Evolutionary conservation across 805 yeast species (phyloP), one percentile per base, ranked within the genome.

Genomic region (Metschnikowia cerradonensis): DNA sequence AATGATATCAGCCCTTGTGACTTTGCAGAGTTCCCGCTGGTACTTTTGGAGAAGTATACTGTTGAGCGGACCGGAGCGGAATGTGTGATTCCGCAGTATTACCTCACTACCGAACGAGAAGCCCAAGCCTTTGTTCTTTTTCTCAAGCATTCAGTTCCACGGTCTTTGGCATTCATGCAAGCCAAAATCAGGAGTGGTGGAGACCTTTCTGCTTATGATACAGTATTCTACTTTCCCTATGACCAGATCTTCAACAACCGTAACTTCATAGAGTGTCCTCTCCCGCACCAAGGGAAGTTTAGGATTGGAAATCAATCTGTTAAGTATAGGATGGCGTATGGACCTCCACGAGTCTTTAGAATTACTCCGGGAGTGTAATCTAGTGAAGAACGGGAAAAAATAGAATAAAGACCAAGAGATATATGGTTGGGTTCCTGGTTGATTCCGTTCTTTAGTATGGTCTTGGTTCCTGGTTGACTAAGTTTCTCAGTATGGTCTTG

Each of bases 1-100:
- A 39, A 46, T 8, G 55, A 52, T 31, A 49, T 55, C 10, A 47
- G 54, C 11, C 49, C 58, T 3, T 52, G 54, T 34, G 58, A 55
- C 32, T 55, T 55, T 40, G 26, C 15, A 3, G 20, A 8, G 30
- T 51, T 50, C 40, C 22, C 41, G 13, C 58, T 55, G 58, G 23
- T 20, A 11, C 51, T 53, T 30, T 42, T 55, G 41, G 17, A 7
- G 11, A 45, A 41, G 23, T 48, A 50, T 41, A 49, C 53, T 8
- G 6, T 33, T 3, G 47, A 46, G 11, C 34, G 58, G 10, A n/a
- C 20, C 13, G 49, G 50, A 14, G 48, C 39, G 7, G 55, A 47
- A 36, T 37, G 49, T n/a, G 30, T 42, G 46, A 48, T 52, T n/a
- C 57, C 57, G 13, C 53, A 46, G 30, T 53, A 33, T 36, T 53